Evolutionary conservation across 129 eudicot species (phyloP).

Genomic region (Smallanthus sonchifolius): DNA sequence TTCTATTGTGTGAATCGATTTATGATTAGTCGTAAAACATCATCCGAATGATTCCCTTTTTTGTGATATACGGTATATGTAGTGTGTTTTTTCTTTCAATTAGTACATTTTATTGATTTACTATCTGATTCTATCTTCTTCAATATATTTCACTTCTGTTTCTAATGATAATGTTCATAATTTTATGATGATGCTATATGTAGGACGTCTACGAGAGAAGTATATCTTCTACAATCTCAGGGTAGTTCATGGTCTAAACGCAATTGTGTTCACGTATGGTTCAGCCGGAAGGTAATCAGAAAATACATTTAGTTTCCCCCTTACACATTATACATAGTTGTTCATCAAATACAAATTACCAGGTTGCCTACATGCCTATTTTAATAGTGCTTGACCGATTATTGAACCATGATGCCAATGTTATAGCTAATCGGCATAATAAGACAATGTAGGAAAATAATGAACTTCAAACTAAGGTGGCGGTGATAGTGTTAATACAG

Average conservation of each 20-base stretch:
- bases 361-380: not conserved
- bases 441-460: not conserved
- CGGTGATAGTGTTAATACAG: not conserved
- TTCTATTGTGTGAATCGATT: no score
- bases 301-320: constrained; percentile 1
- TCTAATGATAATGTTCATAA: not conserved
- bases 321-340: not conserved
- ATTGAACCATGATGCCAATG: not conserved
- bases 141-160: not conserved
- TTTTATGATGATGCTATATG: constrained; percentile 12
- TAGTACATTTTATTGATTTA: no score
- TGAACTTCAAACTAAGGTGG: not conserved
- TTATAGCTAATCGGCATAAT: not conserved
- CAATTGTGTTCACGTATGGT: constrained; percentile 96
- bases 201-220: constrained; percentile 82
- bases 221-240: constrained; percentile 79
- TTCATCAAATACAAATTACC: not conserved
- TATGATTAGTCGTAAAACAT: no score
- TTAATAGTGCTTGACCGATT: not conserved
- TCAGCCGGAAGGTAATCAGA: constrained; percentile 85
- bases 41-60: no score
- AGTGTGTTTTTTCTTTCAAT: no score
- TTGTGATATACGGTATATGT: no score
- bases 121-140: not conserved
- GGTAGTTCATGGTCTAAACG: constrained; percentile 90